Evolutionary conservation across 164 flowering plant species (phyloP), one percentile per base, ranked within the genome.

Genomic region (Brasenia schreberi): DNA sequence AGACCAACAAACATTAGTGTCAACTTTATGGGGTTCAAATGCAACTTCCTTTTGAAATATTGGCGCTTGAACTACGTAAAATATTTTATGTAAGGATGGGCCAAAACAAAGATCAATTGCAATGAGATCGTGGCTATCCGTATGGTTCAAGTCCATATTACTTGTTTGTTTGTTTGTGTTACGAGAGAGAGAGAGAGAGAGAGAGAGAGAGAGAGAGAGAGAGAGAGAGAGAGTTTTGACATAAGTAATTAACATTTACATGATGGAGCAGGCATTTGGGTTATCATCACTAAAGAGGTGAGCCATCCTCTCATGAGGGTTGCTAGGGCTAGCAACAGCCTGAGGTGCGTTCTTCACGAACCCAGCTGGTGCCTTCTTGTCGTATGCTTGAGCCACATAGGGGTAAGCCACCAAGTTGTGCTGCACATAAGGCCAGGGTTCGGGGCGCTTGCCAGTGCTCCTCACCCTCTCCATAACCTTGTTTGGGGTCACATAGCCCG

Each of bases 401-500:
- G 96, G 89, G 70, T 87, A 80, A 10, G 75, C 43, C 0, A 85
- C 90, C n/a, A 87, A 69, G 44, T 87, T 84, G 74, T 83, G 76
- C 18, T 85, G 83, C 5, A 89, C 76, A 61, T 89, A 89, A 4
- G 96, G 96, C 96, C 96, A 87, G 56, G 83, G 79, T 60, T 89
- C 96, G 2, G 90, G 92, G 0, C 33, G 19, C 60, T 73, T 78
- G 14, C 96, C 96, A 0, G 90, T 87, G 53, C 76, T 74, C 73
- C 77, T 79, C 69, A 87, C 83, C 67, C 72, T 87, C 77, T 83
- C 84, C 69, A 89, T 63, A 66, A 87, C 96, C 74, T 85, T 87
- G 72, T 81, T 83, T 18, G 89, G 79, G 4, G 87, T 89, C 0
- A 89, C 90, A 23, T 80, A 68, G 1, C 96, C 96, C 6, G 60